Base-by-base conservation (phyloP, 176 grass and related monocot species). In the Stipa capillata region DNA sequence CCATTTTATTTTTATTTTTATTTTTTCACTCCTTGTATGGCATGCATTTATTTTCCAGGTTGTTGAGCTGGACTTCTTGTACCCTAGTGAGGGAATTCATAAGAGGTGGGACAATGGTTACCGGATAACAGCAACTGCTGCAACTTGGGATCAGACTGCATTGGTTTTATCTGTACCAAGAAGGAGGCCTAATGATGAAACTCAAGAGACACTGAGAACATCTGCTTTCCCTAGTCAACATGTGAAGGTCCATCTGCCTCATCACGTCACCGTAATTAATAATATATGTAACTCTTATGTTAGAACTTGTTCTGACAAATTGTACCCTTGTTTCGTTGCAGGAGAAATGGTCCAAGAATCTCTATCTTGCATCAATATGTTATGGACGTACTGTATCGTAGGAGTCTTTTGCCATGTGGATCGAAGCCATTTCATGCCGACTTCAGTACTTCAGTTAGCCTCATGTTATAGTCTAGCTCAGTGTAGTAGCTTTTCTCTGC, bases 1-100 rank as follows among this genome's bases (percentile, higher is more conserved):
- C 29, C 40, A 28, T 17, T 69, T 70, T n/a, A n/a, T 7, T 7
- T 7, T 55, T 21, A 25, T 64, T 37, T 14, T 34, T 73, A 20
- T 65, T 56, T 65, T 47, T 74, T 33, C 29, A 31, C 9, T 53
- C 45, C n/a, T n/a, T n/a, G 13, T 29, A 47, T 76, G 55, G 8
- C 75, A 45, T 73, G 16, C 7, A 5, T 52, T 59, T 36, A 59
- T 66, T 74, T 72, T 87, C 45, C 87, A 99, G 97, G 97, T 96
- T 75, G 86, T 99, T 54, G 97, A 99, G 75, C 84, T 99, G 59
- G 97, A 99, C 82, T 99, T 99, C 60, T 79, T 99, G 20, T 99
- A 99, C 79, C 97, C 97, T 67, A 96, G 92, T 44, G 97, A 99
- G 82, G 97, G 97, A 77, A 96, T 99, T 71, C 97, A 99, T 85